Evolutionary conservation across 768 basidiomycete species (phyloP), one percentile per base, ranked within the genome.

Genomic region (Nidula microcarpa): DNA sequence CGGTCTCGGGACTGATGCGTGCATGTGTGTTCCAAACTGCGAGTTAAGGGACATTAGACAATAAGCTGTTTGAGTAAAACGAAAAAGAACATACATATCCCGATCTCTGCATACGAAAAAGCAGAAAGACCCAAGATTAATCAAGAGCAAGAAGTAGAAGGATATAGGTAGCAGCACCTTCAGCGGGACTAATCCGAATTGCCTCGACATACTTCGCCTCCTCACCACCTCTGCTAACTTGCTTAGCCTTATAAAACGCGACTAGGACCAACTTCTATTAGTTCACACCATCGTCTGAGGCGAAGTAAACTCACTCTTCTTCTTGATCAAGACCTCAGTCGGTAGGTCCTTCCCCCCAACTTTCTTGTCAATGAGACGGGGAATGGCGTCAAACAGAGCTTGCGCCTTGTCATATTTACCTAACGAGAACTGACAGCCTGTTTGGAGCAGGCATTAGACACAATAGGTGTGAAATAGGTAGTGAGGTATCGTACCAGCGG

Each of bases 1-100:
- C 86, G 10, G 82, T 74, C 2, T 66, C 65, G 14, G 73, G 68
- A 6, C 75, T 71, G 43, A 89, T 77, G 4, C 87, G 80, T n/a
- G 78, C 65, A 62, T 90, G 85, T 0, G 77, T 85, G 61, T 91
- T 92, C 89, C 90, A 91, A 68, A 91, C 88, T 89, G 52, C 45
- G 5, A 35, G 23, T 23, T 23, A 23, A 23, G 3, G 1, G 23
- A 23, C 23, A 23, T 23, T 23, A 23, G 23, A 23, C 2, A 3
- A 11, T 5, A 33, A 18, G 16, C 17, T 6, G n/a, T 45, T 34
- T 53, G 33, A 8, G 32, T 41, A 41, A 11, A 11, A n/a, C 47
- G 32, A 32, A 49, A 18, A 36, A 49, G 30, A 4, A 2, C 11
- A 47, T 47, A 47, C 45, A 23, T 47, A 16, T 3, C 36, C 8